phyloP scores from a whole-genome alignment of 2,329 filamentous ascomycete genomes.

The Aureobasidium melanogenum region DNA sequence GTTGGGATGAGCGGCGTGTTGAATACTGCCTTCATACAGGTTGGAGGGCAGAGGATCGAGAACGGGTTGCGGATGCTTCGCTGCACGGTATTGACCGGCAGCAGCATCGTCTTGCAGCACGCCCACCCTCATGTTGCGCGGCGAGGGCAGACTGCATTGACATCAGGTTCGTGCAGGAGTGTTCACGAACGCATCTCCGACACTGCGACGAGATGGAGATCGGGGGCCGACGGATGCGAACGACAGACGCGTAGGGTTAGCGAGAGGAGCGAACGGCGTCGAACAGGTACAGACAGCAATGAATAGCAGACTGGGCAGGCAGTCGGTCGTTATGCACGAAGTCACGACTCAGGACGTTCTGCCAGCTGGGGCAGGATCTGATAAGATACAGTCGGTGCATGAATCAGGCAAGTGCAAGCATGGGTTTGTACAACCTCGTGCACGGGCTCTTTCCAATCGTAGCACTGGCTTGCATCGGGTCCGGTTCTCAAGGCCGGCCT shows the following conservation, averaged over 20 bases:
- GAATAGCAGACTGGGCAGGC: not conserved
- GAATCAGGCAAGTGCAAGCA: not conserved
- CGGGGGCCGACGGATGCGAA: not conserved
- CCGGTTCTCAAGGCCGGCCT: not conserved
- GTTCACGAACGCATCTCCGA: not conserved
- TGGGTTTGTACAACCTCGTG: not conserved
- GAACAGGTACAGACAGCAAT: not conserved
- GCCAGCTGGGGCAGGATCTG: not conserved
- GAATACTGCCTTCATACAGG: constrained; percentile 11
- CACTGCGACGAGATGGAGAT: not conserved
- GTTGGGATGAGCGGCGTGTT: not conserved
- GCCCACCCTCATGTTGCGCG: constrained; percentile 15
- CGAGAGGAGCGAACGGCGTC: not conserved
- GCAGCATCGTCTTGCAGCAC: constrained; percentile 17
- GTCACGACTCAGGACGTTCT: not conserved
- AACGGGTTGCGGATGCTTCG: constrained; percentile 22
- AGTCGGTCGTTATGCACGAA: not conserved
- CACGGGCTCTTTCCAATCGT: not conserved
- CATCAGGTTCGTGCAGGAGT: not conserved
- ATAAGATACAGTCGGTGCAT: not conserved
- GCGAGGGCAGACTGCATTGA: constrained; percentile 8
- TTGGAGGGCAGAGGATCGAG: constrained; percentile 14
- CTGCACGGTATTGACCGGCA: constrained; percentile 17
- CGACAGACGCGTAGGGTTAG: not conserved
- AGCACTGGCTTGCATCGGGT: not conserved